Evolutionary conservation across 2,329 filamentous ascomycete species (phyloP).

Genomic region (Paraphoma sp.): DNA sequence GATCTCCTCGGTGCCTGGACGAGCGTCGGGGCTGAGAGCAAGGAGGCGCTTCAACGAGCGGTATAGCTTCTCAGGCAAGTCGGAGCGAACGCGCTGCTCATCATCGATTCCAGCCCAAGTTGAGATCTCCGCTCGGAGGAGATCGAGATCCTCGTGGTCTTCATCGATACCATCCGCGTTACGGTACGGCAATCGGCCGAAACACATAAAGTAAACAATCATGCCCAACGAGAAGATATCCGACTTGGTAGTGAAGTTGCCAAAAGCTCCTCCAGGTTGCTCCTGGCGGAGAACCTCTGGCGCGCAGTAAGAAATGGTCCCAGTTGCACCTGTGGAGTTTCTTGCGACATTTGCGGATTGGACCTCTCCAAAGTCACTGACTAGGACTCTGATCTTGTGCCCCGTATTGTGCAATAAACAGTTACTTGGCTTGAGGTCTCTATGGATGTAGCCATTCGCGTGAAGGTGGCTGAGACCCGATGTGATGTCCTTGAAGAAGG

Average conservation of each 20-base stretch:
- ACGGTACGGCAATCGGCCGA: constrained; percentile 83
- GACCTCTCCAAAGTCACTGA: constrained; percentile 98
- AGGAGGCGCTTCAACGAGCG: constrained; percentile 81
- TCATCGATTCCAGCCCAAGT: constrained; percentile 88
- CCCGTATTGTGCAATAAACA: constrained; percentile 84
- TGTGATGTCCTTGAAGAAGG: constrained; percentile 94
- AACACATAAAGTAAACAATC: constrained; percentile 99
- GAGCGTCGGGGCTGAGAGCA: constrained; percentile 74
- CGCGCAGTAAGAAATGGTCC: constrained; percentile 96
- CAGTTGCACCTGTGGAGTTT: constrained; percentile 91
- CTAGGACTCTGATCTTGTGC: constrained; percentile 76
- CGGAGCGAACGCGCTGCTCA: constrained; percentile 74
- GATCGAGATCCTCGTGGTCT: constrained; percentile 88
- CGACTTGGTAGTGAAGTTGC: constrained; percentile 95
- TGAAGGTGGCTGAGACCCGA: constrained; percentile 91
- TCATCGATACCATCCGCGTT: constrained; percentile 86
- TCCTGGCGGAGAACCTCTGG: constrained; percentile 84
- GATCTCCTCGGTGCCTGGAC: constrained; percentile 87
- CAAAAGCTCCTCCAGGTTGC: constrained; percentile 70
- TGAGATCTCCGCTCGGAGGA: constrained; percentile 83
- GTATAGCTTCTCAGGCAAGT: constrained; percentile 87
- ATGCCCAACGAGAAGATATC: constrained; percentile 98
- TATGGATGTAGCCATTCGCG: constrained; percentile 89
- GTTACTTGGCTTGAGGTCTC: constrained; percentile 95
- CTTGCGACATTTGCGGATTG: constrained; percentile 81